Evolutionary conservation across 495 filamentous ascomycete species (phyloP).

Genomic region (Talaromyces borbonicus): DNA sequence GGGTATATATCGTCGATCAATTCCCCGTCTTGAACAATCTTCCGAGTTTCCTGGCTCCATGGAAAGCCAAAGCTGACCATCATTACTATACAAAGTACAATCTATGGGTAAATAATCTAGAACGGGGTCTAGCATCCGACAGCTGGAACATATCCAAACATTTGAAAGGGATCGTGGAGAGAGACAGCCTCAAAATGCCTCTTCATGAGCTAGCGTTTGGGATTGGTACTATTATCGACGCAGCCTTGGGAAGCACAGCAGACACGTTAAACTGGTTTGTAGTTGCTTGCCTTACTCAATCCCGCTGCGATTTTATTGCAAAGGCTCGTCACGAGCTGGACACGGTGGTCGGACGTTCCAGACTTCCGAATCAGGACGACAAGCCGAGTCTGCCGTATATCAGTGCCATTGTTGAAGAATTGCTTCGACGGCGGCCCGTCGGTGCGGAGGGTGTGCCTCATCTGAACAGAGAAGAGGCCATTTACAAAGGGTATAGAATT

Average conservation of each 20-base stretch:
- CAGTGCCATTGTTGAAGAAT: constrained; percentile 39
- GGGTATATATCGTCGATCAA: constrained; percentile 12
- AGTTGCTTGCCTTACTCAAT: constrained; percentile 11
- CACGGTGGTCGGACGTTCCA: constrained; percentile 7
- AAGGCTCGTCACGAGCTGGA: constrained; percentile 40
- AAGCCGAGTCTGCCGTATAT: constrained; percentile 32
- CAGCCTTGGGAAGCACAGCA: constrained; percentile 11
- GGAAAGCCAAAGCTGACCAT: constrained; percentile 14
- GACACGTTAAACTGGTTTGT: constrained; percentile 15
- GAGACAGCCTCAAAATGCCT: constrained; percentile 8
- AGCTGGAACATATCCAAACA: constrained; percentile 5
- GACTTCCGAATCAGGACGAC: constrained; percentile 23
- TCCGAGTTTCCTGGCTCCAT: constrained; percentile 13
- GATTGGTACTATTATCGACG: constrained; percentile 16
- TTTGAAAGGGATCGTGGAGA: constrained; percentile 6
- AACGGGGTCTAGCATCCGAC: not conserved
- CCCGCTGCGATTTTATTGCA: constrained; percentile 16
- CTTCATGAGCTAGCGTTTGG: constrained; percentile 12
- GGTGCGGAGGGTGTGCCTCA: constrained; percentile 24
- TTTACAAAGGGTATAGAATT: constrained; percentile 11
- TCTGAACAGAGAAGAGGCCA: constrained; percentile 8
- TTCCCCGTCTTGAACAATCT: constrained; percentile 16
- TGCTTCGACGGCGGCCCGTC: constrained; percentile 42
- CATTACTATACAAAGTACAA: constrained; percentile 10
- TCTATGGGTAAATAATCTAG: constrained; percentile 2